phyloP scores from a whole-genome alignment of 2,329 filamentous ascomycete species.

The Epichloe festucae region DNA sequence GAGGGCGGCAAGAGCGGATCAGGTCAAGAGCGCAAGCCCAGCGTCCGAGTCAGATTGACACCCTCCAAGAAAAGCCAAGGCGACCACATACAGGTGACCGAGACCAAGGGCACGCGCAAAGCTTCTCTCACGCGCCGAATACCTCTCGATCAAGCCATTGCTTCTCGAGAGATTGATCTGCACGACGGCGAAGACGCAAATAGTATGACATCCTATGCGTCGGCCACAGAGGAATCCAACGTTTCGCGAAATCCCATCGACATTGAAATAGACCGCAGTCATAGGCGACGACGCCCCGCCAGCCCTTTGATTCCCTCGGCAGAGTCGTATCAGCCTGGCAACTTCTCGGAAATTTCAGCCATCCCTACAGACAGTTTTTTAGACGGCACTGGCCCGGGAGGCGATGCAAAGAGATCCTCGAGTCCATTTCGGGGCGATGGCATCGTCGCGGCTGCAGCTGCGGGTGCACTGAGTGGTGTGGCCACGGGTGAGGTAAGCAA shows the following conservation, averaged over 20 bases:
- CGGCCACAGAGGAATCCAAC: conserved; percentile 67
- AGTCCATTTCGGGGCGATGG: conserved; percentile 29
- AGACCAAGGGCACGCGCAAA: conserved; percentile 61
- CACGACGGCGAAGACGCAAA: conserved; percentile 46
- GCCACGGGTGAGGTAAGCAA: conserved; percentile 29
- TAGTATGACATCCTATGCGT: conserved; percentile 63
- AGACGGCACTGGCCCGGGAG: conserved; percentile 39
- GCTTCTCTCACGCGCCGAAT: conserved; percentile 44
- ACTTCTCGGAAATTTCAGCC: conserved; percentile 76
- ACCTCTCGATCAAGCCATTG: conserved; percentile 30
- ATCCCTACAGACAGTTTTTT: conserved; percentile 52
- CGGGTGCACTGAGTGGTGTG: conserved; percentile 22
- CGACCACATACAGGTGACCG: conserved; percentile 79
- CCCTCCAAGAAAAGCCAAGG: conserved; percentile 58
- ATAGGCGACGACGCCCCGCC: conserved; percentile 46
- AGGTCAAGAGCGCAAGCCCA: conserved; percentile 58
- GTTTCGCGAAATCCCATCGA: conserved; percentile 68
- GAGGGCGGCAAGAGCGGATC: conserved; percentile 58
- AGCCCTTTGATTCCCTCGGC: conserved; percentile 52
- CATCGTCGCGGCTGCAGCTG: conserved; percentile 23
- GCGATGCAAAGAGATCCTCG: conserved; percentile 25
- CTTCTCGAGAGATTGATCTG: conserved; percentile 30
- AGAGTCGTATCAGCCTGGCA: conserved; percentile 49
- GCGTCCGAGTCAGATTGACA: conserved; percentile 67
- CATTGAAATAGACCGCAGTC: conserved; percentile 65